Base-by-base conservation (phyloP, 805 yeast genomes). In the Candida michaelii region DNA sequence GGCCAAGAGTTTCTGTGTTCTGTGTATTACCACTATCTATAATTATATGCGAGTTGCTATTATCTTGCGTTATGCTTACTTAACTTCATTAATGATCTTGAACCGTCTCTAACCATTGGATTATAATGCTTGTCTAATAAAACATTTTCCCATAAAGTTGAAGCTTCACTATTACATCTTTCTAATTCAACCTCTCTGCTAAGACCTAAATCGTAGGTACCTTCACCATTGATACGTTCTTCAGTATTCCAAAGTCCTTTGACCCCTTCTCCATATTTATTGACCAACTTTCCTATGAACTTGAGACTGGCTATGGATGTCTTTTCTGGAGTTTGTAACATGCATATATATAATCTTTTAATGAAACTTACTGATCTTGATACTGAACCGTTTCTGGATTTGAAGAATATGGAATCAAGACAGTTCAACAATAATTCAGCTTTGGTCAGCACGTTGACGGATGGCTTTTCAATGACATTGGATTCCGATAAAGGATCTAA, bases 121-220 rank as follows among this genome's bases (percentile, higher is more conserved):
- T 89, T 79, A 58, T 87, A 93, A 62, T 93, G 98, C 48, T 81
- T 79, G 44, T 83, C 84, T 43, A 93, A 67, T 30, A 91, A 63
- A 5, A 82, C 82, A 40, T 82, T 79, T 57, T 93, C 99, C 96
- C 96, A 93, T 27, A 91, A 65, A 0, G 89, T 84, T 1, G 97
- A 95, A 13, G 91, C 93, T 32, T 84, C 91, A 1, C 95, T 77
- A 56, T 93, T 90, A 51, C 86, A 71, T 58, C 91, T 79, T 50
- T 84, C 87, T 9, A 87, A 79, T 35, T 78, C 82, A 6, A 70
- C 67, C 40, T 66, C 71, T 39, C 59, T 49, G 37, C 81, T 89
- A 51, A 83, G 71, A 19, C 80, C 77, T 56, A 84, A 85, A 11
- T 73, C 71, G 44, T 70, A 70, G 17, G 54, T 42, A 6, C 76